Base-by-base conservation (phyloP, 257 asterid genomes). In the Nicotiana noctiflora region DNA sequence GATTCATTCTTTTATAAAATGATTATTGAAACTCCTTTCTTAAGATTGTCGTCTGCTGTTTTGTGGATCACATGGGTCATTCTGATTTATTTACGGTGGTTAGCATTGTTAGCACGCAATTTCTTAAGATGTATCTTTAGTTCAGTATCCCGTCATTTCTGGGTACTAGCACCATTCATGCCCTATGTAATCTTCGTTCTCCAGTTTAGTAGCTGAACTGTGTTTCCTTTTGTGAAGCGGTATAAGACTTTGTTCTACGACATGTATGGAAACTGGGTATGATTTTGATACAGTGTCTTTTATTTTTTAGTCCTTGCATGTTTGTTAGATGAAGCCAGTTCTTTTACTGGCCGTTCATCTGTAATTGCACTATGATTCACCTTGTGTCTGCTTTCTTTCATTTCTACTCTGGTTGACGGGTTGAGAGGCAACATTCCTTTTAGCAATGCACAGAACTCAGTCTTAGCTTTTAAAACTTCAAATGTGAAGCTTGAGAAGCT, bases 191-290 rank as follows among this genome's bases (percentile, higher is more conserved):
- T 72, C 57, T 49, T 74, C 0, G 5, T 49, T 51, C 46, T 74
- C 61, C 79, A 49, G 44, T 74, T 52, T 74, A 23, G 40, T 74
- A 17, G 34, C 44, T 49, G 46, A 74, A 74, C 17, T 23, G 18
- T 49, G 79, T 23, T 74, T 29, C 79, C 79, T 74, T 12, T 74
- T 51, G 62, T 74, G 79, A 37, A 72, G 60, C 8, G 13, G 60
- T 60, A 11, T 68, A 68, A 40, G 57, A 23, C 27, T 72, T 25
- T 74, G 61, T 49, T 74, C 44, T 49, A 74, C 44, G 62, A 74
- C 60, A 46, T 34, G 59, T 74, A 29, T 49, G 52, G 62, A 51
- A 51, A 74, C 61, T 49, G 17, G 62, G 14, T 40, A 51, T 49
- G 59, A 74, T 15, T 49, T 49, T 49, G 4, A 3, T 74, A 0